Conservation (phyloP, 2,329 filamentous ascomycete species). For the Penicillium sp. region DNA sequence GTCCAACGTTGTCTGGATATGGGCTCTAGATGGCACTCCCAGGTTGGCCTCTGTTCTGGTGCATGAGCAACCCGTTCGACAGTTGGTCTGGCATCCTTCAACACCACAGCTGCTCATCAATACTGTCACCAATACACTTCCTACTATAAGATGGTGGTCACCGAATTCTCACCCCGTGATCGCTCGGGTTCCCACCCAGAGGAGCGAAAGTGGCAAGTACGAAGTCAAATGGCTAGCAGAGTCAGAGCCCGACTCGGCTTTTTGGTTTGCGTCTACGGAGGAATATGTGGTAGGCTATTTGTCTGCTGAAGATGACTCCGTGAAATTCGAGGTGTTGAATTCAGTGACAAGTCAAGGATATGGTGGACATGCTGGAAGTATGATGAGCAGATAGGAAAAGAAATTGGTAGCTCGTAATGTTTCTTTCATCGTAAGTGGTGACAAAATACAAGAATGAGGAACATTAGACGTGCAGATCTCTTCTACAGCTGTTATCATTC, state of each 20-base stretch:
- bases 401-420: background rate
- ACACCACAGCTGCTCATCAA: conserved; percentile 45
- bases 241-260: conserved; percentile 28
- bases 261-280: conserved; percentile 43
- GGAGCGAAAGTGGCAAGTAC: conserved; percentile 41
- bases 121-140: conserved; percentile 38
- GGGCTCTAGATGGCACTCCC: conserved; percentile 40
- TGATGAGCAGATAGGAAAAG: conserved; percentile 22
- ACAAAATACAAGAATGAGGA: background rate
- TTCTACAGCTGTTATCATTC: background rate
- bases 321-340: conserved; percentile 36
- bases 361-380: conserved; percentile 22
- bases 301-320: conserved; percentile 24
- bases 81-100: conserved; percentile 46
- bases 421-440: background rate
- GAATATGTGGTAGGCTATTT: conserved; percentile 41
- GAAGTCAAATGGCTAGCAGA: conserved; percentile 39
- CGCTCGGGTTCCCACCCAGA: conserved; percentile 36
- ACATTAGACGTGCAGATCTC: background rate
- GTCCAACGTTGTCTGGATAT: conserved; percentile 52
- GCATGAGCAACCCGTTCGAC: conserved; percentile 47
- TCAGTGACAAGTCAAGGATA: conserved; percentile 31
- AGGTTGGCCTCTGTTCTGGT: conserved; percentile 43
- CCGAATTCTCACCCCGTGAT: conserved; percentile 35
- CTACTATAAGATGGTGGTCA: conserved; percentile 42